Percentiles rank a stretch among this genome's conserved stretches.
Conservation (phyloP, 2,329 filamentous ascomycete genomes). For the Pezicula carpinea region DNA sequence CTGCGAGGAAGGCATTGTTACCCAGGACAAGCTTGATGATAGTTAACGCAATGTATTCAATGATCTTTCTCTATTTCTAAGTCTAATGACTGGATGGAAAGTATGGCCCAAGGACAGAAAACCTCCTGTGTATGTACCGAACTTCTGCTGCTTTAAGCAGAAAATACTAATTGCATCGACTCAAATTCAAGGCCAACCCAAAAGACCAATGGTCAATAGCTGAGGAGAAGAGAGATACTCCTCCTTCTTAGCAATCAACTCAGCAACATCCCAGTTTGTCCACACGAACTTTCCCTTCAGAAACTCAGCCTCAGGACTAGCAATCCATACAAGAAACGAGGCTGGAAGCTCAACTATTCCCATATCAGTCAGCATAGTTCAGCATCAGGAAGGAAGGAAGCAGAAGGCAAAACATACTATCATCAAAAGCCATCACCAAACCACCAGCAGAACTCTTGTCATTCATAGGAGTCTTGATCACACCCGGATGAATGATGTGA, state of each 20-base stretch:
- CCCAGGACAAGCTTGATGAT: no score
- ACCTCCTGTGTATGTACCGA: no score
- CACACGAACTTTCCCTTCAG: conserved; percentile 33
- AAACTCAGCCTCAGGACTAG: conserved; percentile 33
- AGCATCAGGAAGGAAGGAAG: background rate
- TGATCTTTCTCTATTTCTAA: no score
- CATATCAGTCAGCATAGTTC: background rate
- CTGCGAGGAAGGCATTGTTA: no score
- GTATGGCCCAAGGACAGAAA: no score
- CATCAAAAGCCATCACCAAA: conserved; percentile 3
- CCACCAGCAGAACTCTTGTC: conserved; percentile 2
- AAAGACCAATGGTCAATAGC: background rate
- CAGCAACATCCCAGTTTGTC: conserved; percentile 38
- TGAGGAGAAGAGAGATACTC: conserved; percentile 9
- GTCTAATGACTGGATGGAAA: no score
- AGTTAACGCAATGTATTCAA: no score
- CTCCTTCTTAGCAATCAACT: conserved; percentile 24
- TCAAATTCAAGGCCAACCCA: background rate
- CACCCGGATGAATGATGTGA: conserved; percentile 6
- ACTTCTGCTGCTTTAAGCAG: no score
- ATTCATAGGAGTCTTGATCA: conserved; percentile 5
- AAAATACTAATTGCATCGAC: no score
- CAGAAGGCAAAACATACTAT: conserved; percentile 3
- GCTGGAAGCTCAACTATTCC: conserved; percentile 7
- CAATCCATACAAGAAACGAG: conserved; percentile 28